A percentile compares a stretch with the other conserved stretches of the same genome.
Conservation (phyloP, 495 filamentous ascomycete species). For the Wilcoxina mikolae region DNA sequence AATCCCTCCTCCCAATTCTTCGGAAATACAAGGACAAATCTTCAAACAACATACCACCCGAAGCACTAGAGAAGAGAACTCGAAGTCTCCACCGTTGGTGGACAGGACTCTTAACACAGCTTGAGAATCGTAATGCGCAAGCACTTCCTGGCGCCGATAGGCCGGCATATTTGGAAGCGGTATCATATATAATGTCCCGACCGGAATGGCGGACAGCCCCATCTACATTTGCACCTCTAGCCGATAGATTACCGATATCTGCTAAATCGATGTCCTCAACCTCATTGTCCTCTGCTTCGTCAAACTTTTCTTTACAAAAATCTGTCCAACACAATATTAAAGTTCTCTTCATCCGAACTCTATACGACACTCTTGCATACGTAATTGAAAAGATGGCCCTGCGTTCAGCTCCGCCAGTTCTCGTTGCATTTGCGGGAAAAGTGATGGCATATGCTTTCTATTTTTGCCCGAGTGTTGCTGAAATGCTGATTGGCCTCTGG, state of each 20-base stretch:
- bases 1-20: conserved; percentile 72
- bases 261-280: conserved; percentile 39
- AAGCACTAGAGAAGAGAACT: conserved; percentile 74
- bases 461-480: conserved; percentile 79
- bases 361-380: conserved; percentile 73
- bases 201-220: conserved; percentile 76
- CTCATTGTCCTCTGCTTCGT: conserved; percentile 47
- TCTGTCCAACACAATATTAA: conserved; percentile 90
- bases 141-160: conserved; percentile 63
- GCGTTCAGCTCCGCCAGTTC: conserved; percentile 72
- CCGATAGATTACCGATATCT: conserved; percentile 35
- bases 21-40: conserved; percentile 53
- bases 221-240: conserved; percentile 46
- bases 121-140: conserved; percentile 49
- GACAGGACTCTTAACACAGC: conserved; percentile 74
- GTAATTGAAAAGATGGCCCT: conserved; percentile 87
- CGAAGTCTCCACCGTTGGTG: conserved; percentile 90
- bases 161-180: conserved; percentile 67
- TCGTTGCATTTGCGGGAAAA: conserved; percentile 89
- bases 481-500: conserved; percentile 77
- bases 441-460: conserved; percentile 92
- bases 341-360: conserved; percentile 74
- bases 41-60: conserved; percentile 51
- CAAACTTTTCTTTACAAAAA: conserved; percentile 65
- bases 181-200: conserved; percentile 74